Conservation (phyloP, 768 basidiomycete species). For the Phaeotremella skinneri region DNA sequence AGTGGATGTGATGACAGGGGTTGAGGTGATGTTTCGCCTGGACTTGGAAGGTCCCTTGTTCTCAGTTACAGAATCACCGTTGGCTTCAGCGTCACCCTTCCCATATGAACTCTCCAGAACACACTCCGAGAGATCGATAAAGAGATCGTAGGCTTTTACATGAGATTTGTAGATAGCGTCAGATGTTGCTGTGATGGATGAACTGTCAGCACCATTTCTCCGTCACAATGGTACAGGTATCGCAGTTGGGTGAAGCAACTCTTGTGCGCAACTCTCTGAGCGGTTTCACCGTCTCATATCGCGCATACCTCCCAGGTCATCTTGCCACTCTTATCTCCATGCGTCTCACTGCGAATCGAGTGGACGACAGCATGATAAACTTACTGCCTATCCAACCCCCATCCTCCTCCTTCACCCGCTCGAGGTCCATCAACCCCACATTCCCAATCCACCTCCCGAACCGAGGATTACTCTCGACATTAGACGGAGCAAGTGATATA, state of each 20-base stretch:
- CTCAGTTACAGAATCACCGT: neutral
- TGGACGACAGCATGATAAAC: conserved; percentile 11
- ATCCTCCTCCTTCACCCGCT: conserved; percentile 23
- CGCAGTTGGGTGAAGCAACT: neutral
- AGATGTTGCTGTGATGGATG: conserved; percentile 37
- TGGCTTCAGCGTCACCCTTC: neutral
- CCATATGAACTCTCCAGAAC: neutral
- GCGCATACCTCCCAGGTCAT: no score
- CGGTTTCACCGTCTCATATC: no score
- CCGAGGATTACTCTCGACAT: conserved; percentile 4
- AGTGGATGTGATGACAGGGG: neutral
- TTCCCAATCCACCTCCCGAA: conserved; percentile 36
- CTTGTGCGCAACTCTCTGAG: no score
- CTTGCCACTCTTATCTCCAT: no score
- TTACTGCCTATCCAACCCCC: conserved; percentile 50
- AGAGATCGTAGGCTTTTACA: conserved; percentile 39
- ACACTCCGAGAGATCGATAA: conserved; percentile 42
- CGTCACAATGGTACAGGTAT: neutral
- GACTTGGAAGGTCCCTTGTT: neutral
- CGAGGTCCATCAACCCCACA: conserved; percentile 46
- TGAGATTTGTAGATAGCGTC: conserved; percentile 47
- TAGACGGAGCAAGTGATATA: conserved; percentile 28
- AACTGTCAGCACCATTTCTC: neutral
- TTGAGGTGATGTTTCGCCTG: neutral
- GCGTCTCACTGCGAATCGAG: no score